Evolutionary conservation across 2,329 filamentous ascomycete genomes (phyloP), one percentile per base, ranked within the genome.

Genomic region (Neonectria neomacrospora): DNA sequence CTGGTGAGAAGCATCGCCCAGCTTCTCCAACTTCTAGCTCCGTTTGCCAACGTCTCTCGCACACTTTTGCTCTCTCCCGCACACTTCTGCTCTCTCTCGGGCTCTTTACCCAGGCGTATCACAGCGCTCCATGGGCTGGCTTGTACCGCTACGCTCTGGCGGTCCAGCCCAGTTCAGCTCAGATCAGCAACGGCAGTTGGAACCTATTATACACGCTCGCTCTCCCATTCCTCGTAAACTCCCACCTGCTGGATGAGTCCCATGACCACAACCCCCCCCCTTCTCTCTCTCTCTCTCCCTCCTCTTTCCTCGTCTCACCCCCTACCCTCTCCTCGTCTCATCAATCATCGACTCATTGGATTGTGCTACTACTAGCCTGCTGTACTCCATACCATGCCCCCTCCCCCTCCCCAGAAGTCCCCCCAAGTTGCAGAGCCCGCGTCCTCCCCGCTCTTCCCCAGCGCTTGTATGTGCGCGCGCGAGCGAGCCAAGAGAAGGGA

Each of bases 1-100:
- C 23, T 26, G 23, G 23, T 26, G 23, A 26, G 23, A 26, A 26
- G 23, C 23, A 26, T 26, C 23, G 23, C 23, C 23, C 23, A 26
- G 22, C 56, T 53, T 59, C 56, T 59, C 56, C 56, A 59, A 59
- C 41, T 59, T 26, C 44, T 59, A 53, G 48, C 50, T 23, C 39
- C 56, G 20, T 47, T 48, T 28, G 48, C 45, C 23, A 30, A 28
- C 11, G 16, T 48, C 26, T 11, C 23, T 30, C 23, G 5, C 45
- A 48, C 26, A 32, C 45, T 2, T 26, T 20, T 28, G 30, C 7
- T n/a, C 45, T 48, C 26, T 20, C n/a, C n/a, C n/a, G n/a, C n/a
- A n/a, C n/a, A n/a, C n/a, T n/a, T n/a, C n/a, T n/a, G n/a, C n/a
- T n/a, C n/a, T n/a, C n/a, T n/a, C n/a, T n/a, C 9, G 7, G n/a